Evolutionary conservation across 2,329 filamentous ascomycete species (phyloP).

Genomic region (Fusarium sp.): DNA sequence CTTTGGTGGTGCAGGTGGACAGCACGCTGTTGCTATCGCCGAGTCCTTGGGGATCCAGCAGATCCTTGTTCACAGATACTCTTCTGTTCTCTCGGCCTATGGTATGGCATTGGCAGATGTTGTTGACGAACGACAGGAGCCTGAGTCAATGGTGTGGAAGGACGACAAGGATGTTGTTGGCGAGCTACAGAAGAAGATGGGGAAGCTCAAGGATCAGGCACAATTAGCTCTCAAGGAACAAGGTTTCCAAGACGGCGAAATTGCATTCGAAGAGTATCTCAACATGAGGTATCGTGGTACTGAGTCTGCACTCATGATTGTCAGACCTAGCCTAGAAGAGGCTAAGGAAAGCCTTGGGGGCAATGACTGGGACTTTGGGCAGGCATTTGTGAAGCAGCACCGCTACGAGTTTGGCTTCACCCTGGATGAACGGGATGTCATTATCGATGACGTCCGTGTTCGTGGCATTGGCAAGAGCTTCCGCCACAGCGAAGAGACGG

Average conservation of each 20-base stretch:
- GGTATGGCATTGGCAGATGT: constrained; percentile 95
- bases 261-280: constrained; percentile 90
- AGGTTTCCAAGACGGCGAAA: constrained; percentile 80
- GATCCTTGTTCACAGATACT: constrained; percentile 88
- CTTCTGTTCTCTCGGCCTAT: constrained; percentile 89
- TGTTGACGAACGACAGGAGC: constrained; percentile 90
- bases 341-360: constrained; percentile 69
- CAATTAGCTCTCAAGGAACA: constrained; percentile 76
- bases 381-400: constrained; percentile 88
- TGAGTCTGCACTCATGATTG: constrained; percentile 90
- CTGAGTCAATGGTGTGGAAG: constrained; percentile 73
- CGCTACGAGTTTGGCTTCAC: constrained; percentile 95
- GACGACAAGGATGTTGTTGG: constrained; percentile 68
- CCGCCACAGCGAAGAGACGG: constrained; percentile 81
- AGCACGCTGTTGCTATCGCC: constrained; percentile 92
- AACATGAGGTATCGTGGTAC: constrained; percentile 95
- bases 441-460: constrained; percentile 89
- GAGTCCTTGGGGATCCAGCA: constrained; percentile 86
- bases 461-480: constrained; percentile 92
- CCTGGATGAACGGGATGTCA: constrained; percentile 84
- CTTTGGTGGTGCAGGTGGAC: constrained; percentile 91
- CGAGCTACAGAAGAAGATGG: constrained; percentile 79
- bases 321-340: constrained; percentile 77
- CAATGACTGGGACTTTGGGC: constrained; percentile 84
- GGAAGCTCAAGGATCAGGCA: constrained; percentile 82